These are phyloP conservation scores for Cinnamomum chago DNA, from an alignment of 164 flowering plant genomes.

Conservation along the genomic window DNA sequence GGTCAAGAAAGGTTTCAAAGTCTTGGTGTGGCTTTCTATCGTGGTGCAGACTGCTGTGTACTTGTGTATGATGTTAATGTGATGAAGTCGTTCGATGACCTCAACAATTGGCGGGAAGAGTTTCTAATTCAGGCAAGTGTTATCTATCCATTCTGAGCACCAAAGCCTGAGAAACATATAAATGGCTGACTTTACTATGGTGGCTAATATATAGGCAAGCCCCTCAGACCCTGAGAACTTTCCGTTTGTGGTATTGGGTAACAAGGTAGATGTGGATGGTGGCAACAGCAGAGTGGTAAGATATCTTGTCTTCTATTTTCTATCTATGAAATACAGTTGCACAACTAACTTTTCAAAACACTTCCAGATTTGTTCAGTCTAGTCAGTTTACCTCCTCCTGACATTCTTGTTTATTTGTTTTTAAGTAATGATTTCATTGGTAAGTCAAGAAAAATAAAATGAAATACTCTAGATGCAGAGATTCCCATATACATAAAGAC, in stretches of 20 bases:
- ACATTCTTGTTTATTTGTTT: too few relatives aligned
- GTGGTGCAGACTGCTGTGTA: conserved; percentile 95
- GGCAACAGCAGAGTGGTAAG: conserved; percentile 90
- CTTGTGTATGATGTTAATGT: conserved; percentile 91
- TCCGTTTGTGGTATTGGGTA: conserved; percentile 91
- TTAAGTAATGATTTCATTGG: too few relatives aligned
- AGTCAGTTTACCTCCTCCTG: too few relatives aligned
- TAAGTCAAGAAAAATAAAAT: too few relatives aligned
- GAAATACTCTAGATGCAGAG: too few relatives aligned
- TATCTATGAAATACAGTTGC: too few relatives aligned
- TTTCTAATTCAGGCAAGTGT: conserved; percentile 71
- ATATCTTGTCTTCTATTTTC: neutral
- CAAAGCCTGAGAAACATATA: neutral
- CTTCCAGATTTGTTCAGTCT: too few relatives aligned
- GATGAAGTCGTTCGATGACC: conserved; percentile 78
- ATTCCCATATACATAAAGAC: too few relatives aligned
- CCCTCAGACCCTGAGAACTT: conserved; percentile 94
- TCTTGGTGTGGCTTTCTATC: conserved; percentile 88
- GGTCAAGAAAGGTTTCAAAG: conserved; percentile 96
- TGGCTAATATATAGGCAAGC: conserved; percentile 54
- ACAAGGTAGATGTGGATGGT: conserved; percentile 89
- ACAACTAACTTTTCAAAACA: too few relatives aligned
- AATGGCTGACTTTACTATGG: neutral
- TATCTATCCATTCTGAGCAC: neutral
- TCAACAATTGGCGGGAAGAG: conserved; percentile 87